Evolutionary conservation across 2,329 filamentous ascomycete genomes (phyloP), one percentile per base, ranked within the genome.

Genomic region (Sclerotiophoma versabilis): DNA sequence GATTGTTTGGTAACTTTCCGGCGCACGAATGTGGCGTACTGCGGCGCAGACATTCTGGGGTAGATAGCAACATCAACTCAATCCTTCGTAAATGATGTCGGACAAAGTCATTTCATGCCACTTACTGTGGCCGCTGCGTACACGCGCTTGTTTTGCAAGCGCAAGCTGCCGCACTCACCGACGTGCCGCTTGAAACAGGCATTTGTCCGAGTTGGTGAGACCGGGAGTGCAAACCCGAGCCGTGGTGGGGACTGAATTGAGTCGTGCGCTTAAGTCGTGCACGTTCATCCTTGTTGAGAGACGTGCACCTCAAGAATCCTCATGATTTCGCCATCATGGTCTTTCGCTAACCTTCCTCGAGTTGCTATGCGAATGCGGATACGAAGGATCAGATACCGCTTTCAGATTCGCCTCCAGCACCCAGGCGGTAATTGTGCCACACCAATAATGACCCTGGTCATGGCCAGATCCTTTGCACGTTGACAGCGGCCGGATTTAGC

Each of bases 201-300:
- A 26, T 43, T 38, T 19, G 23, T 17, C 50, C 50, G 50, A 30
- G 26, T 27, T 37, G 33, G 44, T 48, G 38, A 38, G 37, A 48
- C 32, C 29, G 37, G 17, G 27, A 33, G 9, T 8, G 26, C 44
- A 10, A 39, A 19, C 30, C 39, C 38, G 48, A 44, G 37, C 44
- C 44, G 44, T 26, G 14, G 44, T 49, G 50, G 50, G 26, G 38
- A 38, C 44, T 23, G 19, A 32, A 37, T 29, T 33, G 50, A 49
- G 38, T 48, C 38, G 33, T 44, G 44, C 44, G 39, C 44, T 29
- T 33, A 44, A 49, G 38, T 48, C 38, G 33, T 44, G 44, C 44
- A 44, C 44, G 20, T 27, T 20, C n/a, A 12, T 37, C 26, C 9
- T 15, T 15, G 3, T 12, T 32, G 25, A 14, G 17, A 26, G 20